Conservation (phyloP, 805 yeast species). For the Kregervanrija fluxuum region DNA sequence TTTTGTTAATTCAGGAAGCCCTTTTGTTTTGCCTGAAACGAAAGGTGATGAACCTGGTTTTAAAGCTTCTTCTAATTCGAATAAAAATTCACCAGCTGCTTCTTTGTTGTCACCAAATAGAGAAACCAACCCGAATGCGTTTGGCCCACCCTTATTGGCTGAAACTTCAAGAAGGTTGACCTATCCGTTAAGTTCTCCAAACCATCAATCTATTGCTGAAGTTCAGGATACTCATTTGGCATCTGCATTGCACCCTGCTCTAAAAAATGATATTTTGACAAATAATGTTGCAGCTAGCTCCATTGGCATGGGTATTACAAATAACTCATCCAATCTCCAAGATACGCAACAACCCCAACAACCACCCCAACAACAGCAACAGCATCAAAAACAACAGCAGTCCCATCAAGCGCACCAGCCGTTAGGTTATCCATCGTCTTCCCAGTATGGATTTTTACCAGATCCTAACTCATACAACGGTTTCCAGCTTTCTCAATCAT, state of each 20-base stretch:
- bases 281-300: conserved; percentile 23
- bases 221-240: conserved; percentile 1
- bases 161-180: conserved; percentile 39
- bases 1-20: no score
- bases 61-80: not conserved
- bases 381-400: no score
- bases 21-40: no score
- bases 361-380: no score
- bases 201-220: conserved; percentile 5
- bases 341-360: no score
- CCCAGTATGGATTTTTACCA: no score
- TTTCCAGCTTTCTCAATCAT: no score
- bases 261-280: conserved; percentile 20
- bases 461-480: no score
- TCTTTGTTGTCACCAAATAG: conserved; percentile 7
- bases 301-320: conserved; percentile 22
- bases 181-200: conserved; percentile 18
- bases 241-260: conserved; percentile 21
- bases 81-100: not conserved
- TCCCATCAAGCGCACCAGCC: no score
- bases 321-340: no score
- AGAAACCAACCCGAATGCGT: conserved; percentile 6
- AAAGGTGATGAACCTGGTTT: no score
- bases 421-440: no score
- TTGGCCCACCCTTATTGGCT: conserved; percentile 21